Evolutionary conservation across 2,329 filamentous ascomycete species (phyloP).

Genomic region (Penicillium frequentans): DNA sequence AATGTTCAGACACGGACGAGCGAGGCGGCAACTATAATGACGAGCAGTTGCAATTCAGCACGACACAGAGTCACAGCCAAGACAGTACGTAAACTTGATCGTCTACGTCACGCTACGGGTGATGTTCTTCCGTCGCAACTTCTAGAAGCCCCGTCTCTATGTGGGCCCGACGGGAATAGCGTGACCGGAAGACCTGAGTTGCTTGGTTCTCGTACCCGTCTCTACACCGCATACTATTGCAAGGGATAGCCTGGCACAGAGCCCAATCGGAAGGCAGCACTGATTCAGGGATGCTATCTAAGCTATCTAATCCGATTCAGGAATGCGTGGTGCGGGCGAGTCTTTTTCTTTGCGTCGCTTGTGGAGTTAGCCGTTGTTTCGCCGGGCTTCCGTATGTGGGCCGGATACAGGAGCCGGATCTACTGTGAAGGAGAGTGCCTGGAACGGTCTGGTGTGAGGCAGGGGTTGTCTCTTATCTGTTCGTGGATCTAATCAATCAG

Average conservation of each 20-base stretch:
- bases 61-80: background rate
- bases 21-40: background rate
- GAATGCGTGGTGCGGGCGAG: background rate
- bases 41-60: too few species aligned
- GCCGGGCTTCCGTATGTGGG: too few species aligned
- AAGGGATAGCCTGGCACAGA: background rate
- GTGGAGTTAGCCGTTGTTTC: too few species aligned
- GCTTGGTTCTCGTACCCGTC: background rate
- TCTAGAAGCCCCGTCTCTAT: background rate
- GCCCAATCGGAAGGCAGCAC: conserved; percentile 17
- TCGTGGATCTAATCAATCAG: too few species aligned
- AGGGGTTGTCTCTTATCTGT: too few species aligned
- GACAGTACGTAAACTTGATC: background rate
- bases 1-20: background rate
- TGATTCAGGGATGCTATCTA: conserved; percentile 19
- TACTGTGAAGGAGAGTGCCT: too few species aligned
- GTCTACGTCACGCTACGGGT: background rate
- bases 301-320: conserved; percentile 31
- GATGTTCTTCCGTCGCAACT: background rate
- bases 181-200: background rate
- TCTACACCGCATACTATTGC: background rate
- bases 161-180: background rate
- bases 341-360: too few species aligned
- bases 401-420: too few species aligned
- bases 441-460: too few species aligned